Percentiles rank a stretch among this genome's conserved stretches.
Evolutionary conservation across 495 filamentous ascomycete genomes (phyloP).

Genomic region (Durotheca rogersii): DNA sequence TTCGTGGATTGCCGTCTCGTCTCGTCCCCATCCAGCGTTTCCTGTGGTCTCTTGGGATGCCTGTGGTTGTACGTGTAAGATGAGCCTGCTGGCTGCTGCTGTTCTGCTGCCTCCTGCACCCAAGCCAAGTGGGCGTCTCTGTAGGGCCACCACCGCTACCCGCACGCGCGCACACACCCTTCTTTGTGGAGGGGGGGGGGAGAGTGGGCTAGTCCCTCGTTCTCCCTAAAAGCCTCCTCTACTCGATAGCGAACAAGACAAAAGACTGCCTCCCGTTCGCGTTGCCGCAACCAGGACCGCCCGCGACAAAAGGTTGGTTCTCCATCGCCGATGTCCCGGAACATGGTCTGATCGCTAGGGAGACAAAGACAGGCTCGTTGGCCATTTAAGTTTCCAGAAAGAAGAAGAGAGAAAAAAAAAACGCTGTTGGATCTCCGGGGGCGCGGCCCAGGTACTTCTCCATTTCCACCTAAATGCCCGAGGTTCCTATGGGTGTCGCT

Average conservation of each 20-base stretch:
- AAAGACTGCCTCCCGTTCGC: constrained; percentile 27
- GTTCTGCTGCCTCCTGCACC: constrained; percentile 16
- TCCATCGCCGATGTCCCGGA: constrained; percentile 18
- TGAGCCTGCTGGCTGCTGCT: constrained; percentile 19
- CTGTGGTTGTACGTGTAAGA: constrained; percentile 26
- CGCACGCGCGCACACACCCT: too few species aligned
- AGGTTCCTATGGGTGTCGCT: constrained; percentile 28
- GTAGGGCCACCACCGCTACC: constrained; percentile 27
- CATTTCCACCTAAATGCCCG: constrained; percentile 20
- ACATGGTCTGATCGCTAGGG: constrained; percentile 25
- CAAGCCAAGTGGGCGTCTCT: constrained; percentile 23
- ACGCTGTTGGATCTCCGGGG: constrained; percentile 11
- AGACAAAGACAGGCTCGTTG: constrained; percentile 23
- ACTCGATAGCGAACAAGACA: constrained; percentile 31
- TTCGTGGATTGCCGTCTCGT: constrained; percentile 28
- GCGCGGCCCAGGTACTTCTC: constrained; percentile 8
- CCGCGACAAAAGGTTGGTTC: constrained; percentile 26
- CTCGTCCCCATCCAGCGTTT: constrained; percentile 11
- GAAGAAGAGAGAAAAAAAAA: too few species aligned
- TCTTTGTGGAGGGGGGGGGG: constrained; percentile 29
- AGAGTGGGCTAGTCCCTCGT: constrained; percentile 23
- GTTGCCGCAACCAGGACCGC: constrained; percentile 16
- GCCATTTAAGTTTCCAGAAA: constrained; percentile 11
- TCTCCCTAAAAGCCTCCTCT: constrained; percentile 25
- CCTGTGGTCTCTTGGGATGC: constrained; percentile 25